phyloP scores from a whole-genome alignment of 116 monocot genomes.

The Iris pallida region DNA sequence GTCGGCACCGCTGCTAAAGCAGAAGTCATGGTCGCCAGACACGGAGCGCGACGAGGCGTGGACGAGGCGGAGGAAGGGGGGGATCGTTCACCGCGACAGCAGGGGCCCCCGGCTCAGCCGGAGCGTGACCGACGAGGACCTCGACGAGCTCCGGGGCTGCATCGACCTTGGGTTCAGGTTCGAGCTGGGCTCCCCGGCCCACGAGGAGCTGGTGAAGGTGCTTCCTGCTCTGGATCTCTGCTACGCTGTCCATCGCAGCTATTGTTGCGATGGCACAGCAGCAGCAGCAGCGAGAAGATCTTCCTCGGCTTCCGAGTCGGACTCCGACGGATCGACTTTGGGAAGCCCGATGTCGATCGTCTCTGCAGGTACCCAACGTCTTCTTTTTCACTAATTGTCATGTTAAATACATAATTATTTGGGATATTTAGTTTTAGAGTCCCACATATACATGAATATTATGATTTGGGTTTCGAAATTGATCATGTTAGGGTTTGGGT shows the following conservation, averaged over 20 bases:
- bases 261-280: neutral
- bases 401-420: neutral
- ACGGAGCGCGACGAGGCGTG: constrained; percentile 35
- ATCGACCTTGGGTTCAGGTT: constrained; percentile 47
- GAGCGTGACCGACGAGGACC: constrained; percentile 45
- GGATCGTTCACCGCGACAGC: constrained; percentile 20
- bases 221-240: constrained; percentile 52
- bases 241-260: constrained; percentile 33
- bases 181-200: constrained; percentile 13
- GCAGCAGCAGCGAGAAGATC: constrained; percentile 3
- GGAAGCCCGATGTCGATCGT: constrained; percentile 41
- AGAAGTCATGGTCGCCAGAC: constrained; percentile 43
- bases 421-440: no score
- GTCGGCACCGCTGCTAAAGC: constrained; percentile 18
- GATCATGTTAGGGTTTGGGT: no score
- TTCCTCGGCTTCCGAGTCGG: constrained; percentile 8
- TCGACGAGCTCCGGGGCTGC: constrained; percentile 48
- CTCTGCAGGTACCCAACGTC: constrained; percentile 27
- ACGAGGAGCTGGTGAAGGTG: constrained; percentile 11
- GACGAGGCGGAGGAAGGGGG: constrained; percentile 22
- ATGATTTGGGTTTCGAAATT: no score
- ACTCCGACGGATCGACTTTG: constrained; percentile 11
- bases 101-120: constrained; percentile 14
- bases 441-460: no score
- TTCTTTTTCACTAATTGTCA: neutral